These are phyloP conservation scores for Coniosporium tulheliwenetii DNA, from an alignment of 2,329 filamentous ascomycete genomes.

Conservation along the genomic window DNA sequence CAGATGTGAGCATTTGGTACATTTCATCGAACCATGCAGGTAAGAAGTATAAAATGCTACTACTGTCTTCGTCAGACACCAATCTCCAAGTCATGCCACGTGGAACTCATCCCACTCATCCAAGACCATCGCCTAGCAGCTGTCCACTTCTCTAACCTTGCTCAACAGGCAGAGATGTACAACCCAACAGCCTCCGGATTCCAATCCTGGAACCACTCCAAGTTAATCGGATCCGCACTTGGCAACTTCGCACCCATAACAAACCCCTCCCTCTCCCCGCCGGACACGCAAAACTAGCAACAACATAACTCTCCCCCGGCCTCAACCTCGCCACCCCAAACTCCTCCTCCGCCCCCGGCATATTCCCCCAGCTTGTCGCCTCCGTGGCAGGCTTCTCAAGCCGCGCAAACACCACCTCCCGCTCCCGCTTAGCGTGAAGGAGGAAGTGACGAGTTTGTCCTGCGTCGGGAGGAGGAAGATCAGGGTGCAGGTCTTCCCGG, in stretches of 20 bases:
- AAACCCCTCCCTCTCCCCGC: slow-evolving; percentile 36
- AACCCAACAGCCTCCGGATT: slow-evolving; percentile 31
- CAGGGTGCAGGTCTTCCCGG: slow-evolving; percentile 44
- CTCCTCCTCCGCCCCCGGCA: slow-evolving; percentile 29
- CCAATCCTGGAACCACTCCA: slow-evolving; percentile 51
- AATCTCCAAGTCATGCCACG: too few relatives aligned
- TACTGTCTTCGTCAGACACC: too few relatives aligned
- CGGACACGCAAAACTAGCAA: slow-evolving; percentile 39
- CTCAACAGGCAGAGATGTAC: slow-evolving; percentile 11
- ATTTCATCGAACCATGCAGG: too few relatives aligned
- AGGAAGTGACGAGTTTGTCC: slow-evolving; percentile 42
- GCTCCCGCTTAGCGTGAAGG: slow-evolving; percentile 37
- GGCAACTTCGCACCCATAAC: slow-evolving; percentile 31
- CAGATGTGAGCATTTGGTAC: too few relatives aligned
- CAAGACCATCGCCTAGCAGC: too few relatives aligned
- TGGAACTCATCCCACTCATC: too few relatives aligned
- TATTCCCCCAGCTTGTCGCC: slow-evolving; percentile 38
- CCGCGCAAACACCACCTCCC: slow-evolving; percentile 38
- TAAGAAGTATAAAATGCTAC: too few relatives aligned
- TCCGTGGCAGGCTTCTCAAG: slow-evolving; percentile 30
- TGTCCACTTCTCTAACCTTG: neutral
- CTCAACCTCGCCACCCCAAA: slow-evolving; percentile 28
- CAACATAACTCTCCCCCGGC: slow-evolving; percentile 38
- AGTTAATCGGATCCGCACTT: slow-evolving; percentile 20
- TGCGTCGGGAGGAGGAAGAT: slow-evolving; percentile 49